Base-by-base conservation (phyloP, 441 rosid species). In the Erodium moschatum region DNA sequence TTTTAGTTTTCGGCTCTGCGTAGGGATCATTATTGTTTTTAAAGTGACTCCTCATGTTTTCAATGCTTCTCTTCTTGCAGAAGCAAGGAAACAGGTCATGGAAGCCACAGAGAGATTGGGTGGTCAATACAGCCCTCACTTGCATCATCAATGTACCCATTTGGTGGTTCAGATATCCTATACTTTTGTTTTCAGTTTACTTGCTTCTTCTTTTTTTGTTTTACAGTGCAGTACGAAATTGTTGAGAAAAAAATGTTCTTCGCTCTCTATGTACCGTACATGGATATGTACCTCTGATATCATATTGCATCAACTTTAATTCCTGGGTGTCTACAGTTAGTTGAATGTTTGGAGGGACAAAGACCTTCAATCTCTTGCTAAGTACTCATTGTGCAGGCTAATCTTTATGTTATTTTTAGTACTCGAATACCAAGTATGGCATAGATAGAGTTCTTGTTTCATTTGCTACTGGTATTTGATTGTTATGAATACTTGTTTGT, bases 111-210 rank as follows among this genome's bases (percentile, higher is more conserved):
- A 87, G 84, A 88, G 97, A 80, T 82, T 94, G 20, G 97, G 96
- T 62, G 97, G 99, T 62, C 85, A 82, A 70, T 94, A 94, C 72
- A 90, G 96, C 78, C 86, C 95, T 7, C 79, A 84, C 77, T 85
- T 94, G 71, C 92, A 90, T 81, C 89, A 84, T 20, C 92, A 78
- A 20, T 95, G 98, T 70, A 90, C 98, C 69, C 99, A 92, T 85
- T 85, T 95, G 87, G 90, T 95, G 75, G 97, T 92, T 31, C 96
- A 92, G 83, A 95, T 95, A 95, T 94, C 99, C 97, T 91, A 84
- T 65, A 13, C 27, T 64, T 38, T 27, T 8, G 61, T 50, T 64
- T 52, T 6, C 50, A 50, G 1, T 15, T 40, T 62, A 46, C 21
- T n/a, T 64, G 50, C 13, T 38, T 13, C n/a, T 67, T 33, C 4